A percentile compares a stretch with the other conserved stretches of the same genome.
These are phyloP conservation scores for Lasiodiplodia theobromae DNA, from an alignment of 2,329 filamentous ascomycete genomes.

Conservation along the genomic window DNA sequence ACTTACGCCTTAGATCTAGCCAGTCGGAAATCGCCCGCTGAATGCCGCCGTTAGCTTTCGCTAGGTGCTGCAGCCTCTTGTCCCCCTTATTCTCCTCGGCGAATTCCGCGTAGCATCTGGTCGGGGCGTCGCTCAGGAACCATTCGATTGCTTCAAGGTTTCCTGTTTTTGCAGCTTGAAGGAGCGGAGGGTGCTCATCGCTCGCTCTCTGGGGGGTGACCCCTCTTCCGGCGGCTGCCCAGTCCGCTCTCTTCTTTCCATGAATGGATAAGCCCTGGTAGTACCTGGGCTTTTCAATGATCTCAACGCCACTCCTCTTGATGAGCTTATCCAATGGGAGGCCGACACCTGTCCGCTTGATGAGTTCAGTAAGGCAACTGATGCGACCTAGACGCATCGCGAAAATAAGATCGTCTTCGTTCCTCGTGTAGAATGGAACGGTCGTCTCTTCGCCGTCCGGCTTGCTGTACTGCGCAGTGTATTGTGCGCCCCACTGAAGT, in stretches of 20 bases:
- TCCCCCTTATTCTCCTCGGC: constrained; percentile 68
- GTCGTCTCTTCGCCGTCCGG: constrained; percentile 34
- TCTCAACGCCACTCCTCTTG: constrained; percentile 68
- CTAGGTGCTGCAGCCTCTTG: constrained; percentile 67
- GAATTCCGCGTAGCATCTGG: constrained; percentile 73
- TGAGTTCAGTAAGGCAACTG: constrained; percentile 67
- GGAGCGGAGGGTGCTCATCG: constrained; percentile 63
- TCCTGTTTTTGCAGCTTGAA: constrained; percentile 63
- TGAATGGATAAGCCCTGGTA: constrained; percentile 81
- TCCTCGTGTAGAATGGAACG: constrained; percentile 33
- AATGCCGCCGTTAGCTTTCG: constrained; percentile 66
- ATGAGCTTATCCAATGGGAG: constrained; percentile 73
- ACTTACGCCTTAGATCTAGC: constrained; percentile 67
- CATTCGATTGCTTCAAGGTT: constrained; percentile 76
- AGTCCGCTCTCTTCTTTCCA: constrained; percentile 76
- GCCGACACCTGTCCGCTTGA: constrained; percentile 71
- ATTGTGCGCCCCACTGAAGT: constrained; percentile 33
- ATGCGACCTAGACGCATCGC: constrained; percentile 59
- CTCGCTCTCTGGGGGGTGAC: constrained; percentile 31
- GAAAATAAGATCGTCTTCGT: constrained; percentile 42
- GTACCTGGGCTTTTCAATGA: constrained; percentile 70
- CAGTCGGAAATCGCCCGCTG: constrained; percentile 68
- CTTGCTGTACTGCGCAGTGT: constrained; percentile 30
- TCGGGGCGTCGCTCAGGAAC: constrained; percentile 75
- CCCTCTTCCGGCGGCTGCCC: constrained; percentile 70